Evolutionary conservation across 495 filamentous ascomycete species (phyloP), one percentile per base, ranked within the genome.

Genomic region (Aspergillus kassunensis): DNA sequence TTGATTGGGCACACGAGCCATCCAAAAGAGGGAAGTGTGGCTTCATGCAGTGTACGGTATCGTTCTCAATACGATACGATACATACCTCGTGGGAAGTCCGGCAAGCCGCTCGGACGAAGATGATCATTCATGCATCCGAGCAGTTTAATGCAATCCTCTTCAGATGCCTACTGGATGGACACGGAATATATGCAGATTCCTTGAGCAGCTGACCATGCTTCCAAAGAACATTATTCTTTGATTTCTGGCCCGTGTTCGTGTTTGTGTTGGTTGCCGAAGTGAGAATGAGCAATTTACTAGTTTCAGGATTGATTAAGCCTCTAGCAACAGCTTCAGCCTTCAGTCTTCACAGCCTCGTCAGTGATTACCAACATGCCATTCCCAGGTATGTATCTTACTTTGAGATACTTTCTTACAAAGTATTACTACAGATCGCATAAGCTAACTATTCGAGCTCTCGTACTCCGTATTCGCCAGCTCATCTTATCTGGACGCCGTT

Each of bases 81-180:
- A 55, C 52, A 34, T 42, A 15, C 18, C 11, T 16, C 15, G 29
- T 44, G 16, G 21, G 39, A 47, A 44, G 42, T 54, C 44, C 58
- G 54, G 51, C 51, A 60, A 60, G 51, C 58, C 51, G 54, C 57
- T 13, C 51, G 33, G 54, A 41, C 39, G 27, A 41, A 51, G 54
- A 41, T 44, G 44, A 42, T 56, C 23, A 57, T 27, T 36, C 46
- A 36, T 57, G 47, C 42, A 56, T 52, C 48, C 48, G 43, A 51
- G 27, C 37, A 37, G 8, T 33, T 39, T 34, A 44, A 37, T 53
- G 47, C 47, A 50, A 20, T n/a, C 12, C 24, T 12, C 31, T 18
- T 18, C 27, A 7, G 12, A 16, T 3, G 34, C n/a, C 34, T 37
- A 37, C 34, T 37, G 13, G 34, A n/a, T n/a, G 34, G 18, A 19